Base-by-base conservation (phyloP, 2,329 filamentous ascomycete species). In the Colletotrichum sp. region DNA sequence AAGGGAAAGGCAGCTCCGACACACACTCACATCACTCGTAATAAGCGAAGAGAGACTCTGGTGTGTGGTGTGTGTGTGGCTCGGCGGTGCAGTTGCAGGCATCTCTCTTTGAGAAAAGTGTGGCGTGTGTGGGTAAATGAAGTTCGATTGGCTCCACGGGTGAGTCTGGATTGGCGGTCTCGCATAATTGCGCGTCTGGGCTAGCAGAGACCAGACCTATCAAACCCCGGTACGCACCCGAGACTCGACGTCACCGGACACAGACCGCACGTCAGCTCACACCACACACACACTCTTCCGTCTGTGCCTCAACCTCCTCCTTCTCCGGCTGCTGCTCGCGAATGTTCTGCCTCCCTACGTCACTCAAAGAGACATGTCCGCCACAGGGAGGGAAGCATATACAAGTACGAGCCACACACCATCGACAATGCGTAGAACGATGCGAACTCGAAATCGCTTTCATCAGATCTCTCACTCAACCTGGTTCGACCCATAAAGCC, bases 231-330 rank as follows among this genome's bases (percentile, higher is more conserved):
- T 48, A 64, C 67, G 64, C 57, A 13, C 57, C 71, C 44, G 62
- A 65, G 71, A 74, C 71, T 74, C 71, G 67, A 74, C 71, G 71
- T 74, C 71, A 74, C 71, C 44, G 66, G 68, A 39, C 65, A 68
- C 39, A 26, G 59, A 74, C 59, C 44, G 57, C 65, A 74, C 71
- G 67, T 74, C 71, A 71, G 71, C 71, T 71, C 71, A 71, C 57
- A 71, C 71, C 71, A 71, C 28, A 48, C 44, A 48, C 39, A 44
- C 39, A 22, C 44, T 22, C 44, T 7, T 52, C 12, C 44, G n/a
- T 52, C 44, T 12, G 44, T 30, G 22, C 55, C 55, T 59, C 55
- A 59, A 59, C 15, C 55, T 59, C 30, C 62, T 22, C 59, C 59
- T 62, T 36, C n/a, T 63, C 34, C 34, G 26, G 32, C 18, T 8